Percentiles rank a stretch among this genome's conserved stretches.
These are phyloP conservation scores for Hypoxylon sp. DNA, from an alignment of 2,329 filamentous ascomycete genomes.

Conservation along the genomic window DNA sequence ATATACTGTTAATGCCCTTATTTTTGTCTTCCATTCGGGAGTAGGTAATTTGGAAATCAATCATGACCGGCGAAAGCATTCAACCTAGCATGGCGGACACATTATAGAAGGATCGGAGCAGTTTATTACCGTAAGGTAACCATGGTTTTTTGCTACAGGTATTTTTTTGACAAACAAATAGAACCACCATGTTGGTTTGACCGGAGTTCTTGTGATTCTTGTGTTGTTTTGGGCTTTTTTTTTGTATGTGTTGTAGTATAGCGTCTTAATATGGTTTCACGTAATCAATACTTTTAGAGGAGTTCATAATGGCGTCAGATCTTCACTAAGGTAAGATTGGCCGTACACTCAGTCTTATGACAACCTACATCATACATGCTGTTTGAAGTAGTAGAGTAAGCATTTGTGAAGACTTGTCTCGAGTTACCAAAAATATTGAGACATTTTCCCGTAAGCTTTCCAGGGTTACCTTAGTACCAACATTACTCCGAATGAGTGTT, in stretches of 20 bases:
- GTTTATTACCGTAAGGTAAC: constrained; percentile 38
- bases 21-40: constrained; percentile 35
- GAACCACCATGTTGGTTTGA: constrained; percentile 35
- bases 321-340: neutral
- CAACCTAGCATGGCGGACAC: constrained; percentile 42
- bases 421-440: neutral
- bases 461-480: neutral
- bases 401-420: neutral
- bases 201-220: constrained; percentile 19
- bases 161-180: constrained; percentile 39
- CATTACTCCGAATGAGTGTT: no score
- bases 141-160: constrained; percentile 35
- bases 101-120: constrained; percentile 46
- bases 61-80: constrained; percentile 44
- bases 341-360: neutral
- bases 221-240: constrained; percentile 1
- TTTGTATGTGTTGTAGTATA: constrained; percentile 22
- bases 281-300: neutral
- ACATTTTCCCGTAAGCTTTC: neutral
- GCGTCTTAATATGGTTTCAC: constrained; percentile 24
- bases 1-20: constrained; percentile 45
- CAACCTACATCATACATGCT: neutral
- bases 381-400: neutral
- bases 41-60: constrained; percentile 44
- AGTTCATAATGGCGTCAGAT: neutral